Percentiles rank a stretch among this genome's conserved stretches.
phyloP scores from a whole-genome alignment of 2,329 filamentous ascomycete genomes.

The Stromatinia cepivora region DNA sequence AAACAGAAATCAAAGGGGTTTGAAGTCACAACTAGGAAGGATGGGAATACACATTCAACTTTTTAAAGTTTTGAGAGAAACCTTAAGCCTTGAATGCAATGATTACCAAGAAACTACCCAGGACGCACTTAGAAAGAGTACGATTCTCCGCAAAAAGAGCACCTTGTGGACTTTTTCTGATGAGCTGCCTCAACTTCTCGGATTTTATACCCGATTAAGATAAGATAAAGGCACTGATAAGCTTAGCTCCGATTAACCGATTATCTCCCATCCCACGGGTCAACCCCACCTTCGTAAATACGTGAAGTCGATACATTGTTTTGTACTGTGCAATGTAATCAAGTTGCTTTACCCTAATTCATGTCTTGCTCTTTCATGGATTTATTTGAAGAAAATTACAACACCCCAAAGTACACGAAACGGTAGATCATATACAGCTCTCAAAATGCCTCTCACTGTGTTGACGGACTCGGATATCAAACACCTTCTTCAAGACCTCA shows the following conservation, averaged over 20 bases:
- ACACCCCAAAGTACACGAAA: background rate
- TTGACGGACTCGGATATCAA: conserved; percentile 59
- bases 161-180: background rate
- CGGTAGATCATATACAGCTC: background rate
- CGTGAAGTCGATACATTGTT: background rate
- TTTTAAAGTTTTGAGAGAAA: background rate
- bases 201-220: background rate
- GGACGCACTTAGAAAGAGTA: background rate
- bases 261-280: background rate
- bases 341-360: background rate
- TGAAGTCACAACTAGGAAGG: background rate
- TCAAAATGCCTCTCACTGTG: conserved; percentile 56
- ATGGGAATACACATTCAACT: background rate
- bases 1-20: background rate
- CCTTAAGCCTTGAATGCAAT: background rate
- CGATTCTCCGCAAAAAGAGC: background rate
- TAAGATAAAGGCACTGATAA: conserved; percentile 9
- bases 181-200: background rate
- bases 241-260: background rate
- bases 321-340: background rate
- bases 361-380: conserved; percentile 3
- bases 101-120: background rate
- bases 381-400: background rate
- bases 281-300: conserved; percentile 5
- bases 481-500: conserved; percentile 55